phyloP scores from a whole-genome alignment of 805 yeast species.

The Hanseniaspora hatyaiensis region DNA sequence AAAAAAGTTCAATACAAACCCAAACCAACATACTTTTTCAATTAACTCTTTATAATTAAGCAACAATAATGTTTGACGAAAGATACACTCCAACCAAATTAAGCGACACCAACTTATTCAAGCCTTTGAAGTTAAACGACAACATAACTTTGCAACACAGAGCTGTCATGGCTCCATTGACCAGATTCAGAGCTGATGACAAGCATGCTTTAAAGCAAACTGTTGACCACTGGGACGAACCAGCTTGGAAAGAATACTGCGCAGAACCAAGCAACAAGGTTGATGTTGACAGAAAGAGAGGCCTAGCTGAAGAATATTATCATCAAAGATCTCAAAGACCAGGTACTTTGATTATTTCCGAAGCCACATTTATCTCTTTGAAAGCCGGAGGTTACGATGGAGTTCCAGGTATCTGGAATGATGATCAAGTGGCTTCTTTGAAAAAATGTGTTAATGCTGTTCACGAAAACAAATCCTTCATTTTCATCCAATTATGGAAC shows the following conservation, averaged over 20 bases:
- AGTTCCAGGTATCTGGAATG: slow-evolving; percentile 42
- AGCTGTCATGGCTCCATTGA: slow-evolving; percentile 36
- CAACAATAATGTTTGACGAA: slow-evolving; percentile 10
- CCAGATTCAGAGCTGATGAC: slow-evolving; percentile 33
- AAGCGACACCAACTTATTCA: slow-evolving; percentile 32
- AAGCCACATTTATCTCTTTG: slow-evolving; percentile 43
- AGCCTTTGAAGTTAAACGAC: slow-evolving; percentile 36
- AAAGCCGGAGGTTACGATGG: slow-evolving; percentile 34
- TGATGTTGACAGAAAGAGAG: slow-evolving; percentile 32
- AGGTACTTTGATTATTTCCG: slow-evolving; percentile 51
- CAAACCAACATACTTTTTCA: background rate
- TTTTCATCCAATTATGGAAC: slow-evolving; percentile 43
- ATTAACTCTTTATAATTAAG: no score
- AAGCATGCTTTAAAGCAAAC: slow-evolving; percentile 9
- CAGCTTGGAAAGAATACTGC: slow-evolving; percentile 6
- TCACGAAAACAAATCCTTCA: slow-evolving; percentile 39
- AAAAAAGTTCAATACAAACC: no score
- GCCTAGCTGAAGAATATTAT: slow-evolving; percentile 43
- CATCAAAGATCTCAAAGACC: slow-evolving; percentile 41
- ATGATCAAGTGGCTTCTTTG: slow-evolving; percentile 41
- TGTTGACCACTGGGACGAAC: background rate
- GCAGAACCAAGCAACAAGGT: slow-evolving; percentile 23
- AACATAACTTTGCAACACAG: slow-evolving; percentile 29
- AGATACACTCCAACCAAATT: slow-evolving; percentile 23
- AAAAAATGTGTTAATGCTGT: slow-evolving; percentile 37